These are phyloP conservation scores for Suhomyces xylopsoci DNA, from an alignment of 805 yeast genomes.

Conservation along the genomic window DNA sequence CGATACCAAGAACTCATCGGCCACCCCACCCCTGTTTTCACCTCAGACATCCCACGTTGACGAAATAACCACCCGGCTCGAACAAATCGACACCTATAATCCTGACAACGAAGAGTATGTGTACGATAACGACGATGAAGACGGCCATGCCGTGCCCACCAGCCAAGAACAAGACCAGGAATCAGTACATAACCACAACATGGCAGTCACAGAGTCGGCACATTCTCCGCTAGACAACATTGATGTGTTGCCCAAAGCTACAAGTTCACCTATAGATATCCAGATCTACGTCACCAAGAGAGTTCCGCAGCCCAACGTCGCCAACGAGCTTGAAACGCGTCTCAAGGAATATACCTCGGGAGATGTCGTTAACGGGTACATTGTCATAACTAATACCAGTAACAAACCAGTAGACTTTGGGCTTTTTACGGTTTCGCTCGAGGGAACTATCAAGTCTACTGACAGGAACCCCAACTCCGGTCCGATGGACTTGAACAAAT, in stretches of 20 bases:
- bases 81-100: not conserved
- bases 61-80: not conserved
- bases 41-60: constrained; percentile 8
- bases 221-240: constrained; percentile 50
- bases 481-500: constrained; percentile 14
- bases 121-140: constrained; percentile 4
- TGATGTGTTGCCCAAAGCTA: constrained; percentile 45
- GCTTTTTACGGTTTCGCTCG: constrained; percentile 32
- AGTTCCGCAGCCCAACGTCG: constrained; percentile 43
- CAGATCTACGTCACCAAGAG: constrained; percentile 53
- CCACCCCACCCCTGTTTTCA: constrained; percentile 25
- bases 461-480: constrained; percentile 18
- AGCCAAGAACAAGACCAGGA: not conserved
- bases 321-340: constrained; percentile 44
- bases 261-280: constrained; percentile 44
- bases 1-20: constrained; percentile 26
- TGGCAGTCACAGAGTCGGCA: constrained; percentile 26
- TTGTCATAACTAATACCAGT: constrained; percentile 47
- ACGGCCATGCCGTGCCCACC: constrained; percentile 1
- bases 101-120: constrained; percentile 5
- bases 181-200: constrained; percentile 11
- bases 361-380: constrained; percentile 43
- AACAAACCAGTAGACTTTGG: constrained; percentile 43
- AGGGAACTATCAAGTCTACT: constrained; percentile 34
- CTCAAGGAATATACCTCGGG: constrained; percentile 42